Evolutionary conservation across 108 stramenopile genomes (phyloP), one percentile per base, ranked within the genome.

Genomic region (Schizochytrium sp.): DNA sequence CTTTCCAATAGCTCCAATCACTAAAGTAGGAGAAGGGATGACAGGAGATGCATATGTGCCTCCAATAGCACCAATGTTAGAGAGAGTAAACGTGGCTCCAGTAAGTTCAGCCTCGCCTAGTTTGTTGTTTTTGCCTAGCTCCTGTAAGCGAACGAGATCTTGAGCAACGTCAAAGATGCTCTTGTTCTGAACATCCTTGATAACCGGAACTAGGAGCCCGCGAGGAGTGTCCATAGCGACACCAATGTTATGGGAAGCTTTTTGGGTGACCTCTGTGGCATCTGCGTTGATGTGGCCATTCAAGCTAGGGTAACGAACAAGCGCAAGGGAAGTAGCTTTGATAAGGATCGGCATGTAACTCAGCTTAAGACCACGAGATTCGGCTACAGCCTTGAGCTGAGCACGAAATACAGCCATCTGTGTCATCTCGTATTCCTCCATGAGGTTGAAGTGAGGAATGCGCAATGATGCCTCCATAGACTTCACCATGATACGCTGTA

Each of bases 41-140:
- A 98, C 94, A 12, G 98, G 98, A 46, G 92, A 92, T 95, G 97
- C 97, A 92, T 96, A 97, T 4, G 97, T 97, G 4, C 98, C 98
- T 19, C 98, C 98, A 88, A 99, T 96, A 56, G 96, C 96, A n/a
- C 99, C 99, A 90, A 99, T 98, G 91, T 99, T 99, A 83, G 94
- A 94, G 56, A 99, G 89, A 50, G 97, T 96, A 92, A 98, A 97
- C 59, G 98, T 98, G 19, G 95, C 93, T 83, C 94, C 93, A 59
- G 88, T 83, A 58, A 98, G 93, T 76, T 98, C 96, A 8, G 57
- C 92, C 89, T 95, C 94, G 4, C 94, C 91, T 7, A 98, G 93
- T 61, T 94, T 91, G 7, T 91, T 92, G 13, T 57, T 90, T 10
- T 50, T 42, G 12, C 89, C 92, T 8, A 90, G 61, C 40, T 57